Conservation (phyloP, 768 basidiomycete genomes). For the Mycena vulgaris region DNA sequence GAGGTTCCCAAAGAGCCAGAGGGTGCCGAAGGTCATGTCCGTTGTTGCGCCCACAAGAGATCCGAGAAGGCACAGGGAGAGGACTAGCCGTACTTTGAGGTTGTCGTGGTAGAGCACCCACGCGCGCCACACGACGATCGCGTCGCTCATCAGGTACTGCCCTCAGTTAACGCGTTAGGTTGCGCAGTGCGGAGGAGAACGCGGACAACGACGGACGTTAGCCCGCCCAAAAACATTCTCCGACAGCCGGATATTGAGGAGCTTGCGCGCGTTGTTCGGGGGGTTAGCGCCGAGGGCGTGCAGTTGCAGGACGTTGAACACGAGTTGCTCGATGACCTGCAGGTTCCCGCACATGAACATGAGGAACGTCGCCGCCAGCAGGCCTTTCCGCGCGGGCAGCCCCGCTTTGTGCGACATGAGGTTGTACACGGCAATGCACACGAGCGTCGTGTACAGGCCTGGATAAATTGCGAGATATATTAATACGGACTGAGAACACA, state of each 20-base stretch:
- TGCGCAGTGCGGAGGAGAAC: not conserved
- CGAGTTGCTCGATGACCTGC: conserved; percentile 29
- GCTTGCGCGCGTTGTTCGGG: not conserved
- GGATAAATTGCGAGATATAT: not conserved
- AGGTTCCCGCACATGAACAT: conserved; percentile 28
- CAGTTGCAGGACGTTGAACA: conserved; percentile 17
- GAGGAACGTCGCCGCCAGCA: conserved; percentile 18
- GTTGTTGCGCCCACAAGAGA: not conserved
- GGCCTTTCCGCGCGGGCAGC: conserved; percentile 7
- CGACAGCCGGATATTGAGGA: conserved; percentile 24
- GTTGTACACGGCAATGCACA: conserved; percentile 16
- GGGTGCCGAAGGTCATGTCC: conserved; percentile 17
- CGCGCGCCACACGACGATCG: conserved; percentile 41
- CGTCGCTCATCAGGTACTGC: conserved; percentile 40
- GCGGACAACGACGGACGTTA: not conserved
- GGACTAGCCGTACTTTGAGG: conserved; percentile 24
- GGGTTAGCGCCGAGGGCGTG: conserved; percentile 9
- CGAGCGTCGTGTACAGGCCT: conserved; percentile 29
- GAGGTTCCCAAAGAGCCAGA: conserved; percentile 14
- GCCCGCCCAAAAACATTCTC: conserved; percentile 25
- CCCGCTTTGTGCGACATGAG: conserved; percentile 5
- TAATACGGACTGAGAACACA: not conserved
- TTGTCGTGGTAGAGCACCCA: conserved; percentile 39
- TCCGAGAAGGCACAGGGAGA: conserved; percentile 30
- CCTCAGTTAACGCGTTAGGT: too few relatives aligned